Conservation (phyloP, 129 eudicot genomes). For the Pulicaria dysenterica region DNA sequence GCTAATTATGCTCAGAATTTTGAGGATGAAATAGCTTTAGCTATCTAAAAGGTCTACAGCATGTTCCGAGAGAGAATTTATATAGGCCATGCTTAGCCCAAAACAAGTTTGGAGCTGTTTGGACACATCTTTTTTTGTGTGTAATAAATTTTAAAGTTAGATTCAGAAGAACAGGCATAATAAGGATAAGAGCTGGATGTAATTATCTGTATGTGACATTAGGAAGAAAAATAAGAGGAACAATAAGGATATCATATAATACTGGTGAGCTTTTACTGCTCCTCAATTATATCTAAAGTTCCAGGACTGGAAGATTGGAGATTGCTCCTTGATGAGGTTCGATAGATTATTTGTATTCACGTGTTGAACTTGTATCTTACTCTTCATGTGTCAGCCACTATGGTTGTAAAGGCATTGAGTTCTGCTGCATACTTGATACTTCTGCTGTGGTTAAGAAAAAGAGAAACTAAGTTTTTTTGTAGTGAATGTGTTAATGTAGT, state of each 20-base stretch:
- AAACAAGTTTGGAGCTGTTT: not conserved
- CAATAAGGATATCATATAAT: not conserved
- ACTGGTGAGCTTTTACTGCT: not conserved
- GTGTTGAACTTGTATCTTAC: too few species aligned
- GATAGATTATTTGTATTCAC: too few species aligned
- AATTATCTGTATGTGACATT: not conserved
- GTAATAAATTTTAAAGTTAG: not conserved
- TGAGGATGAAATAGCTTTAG: not conserved
- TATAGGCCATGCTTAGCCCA: constrained; percentile 4
- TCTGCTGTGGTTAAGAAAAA: not conserved
- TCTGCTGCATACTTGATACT: too few species aligned
- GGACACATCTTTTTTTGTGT: not conserved
- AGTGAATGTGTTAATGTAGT: not conserved
- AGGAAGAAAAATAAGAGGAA: not conserved
- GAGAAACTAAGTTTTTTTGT: not conserved
- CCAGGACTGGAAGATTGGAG: too few species aligned
- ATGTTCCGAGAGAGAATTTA: not conserved
- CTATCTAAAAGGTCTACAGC: not conserved
- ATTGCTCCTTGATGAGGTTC: too few species aligned
- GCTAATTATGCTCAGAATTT: constrained; percentile 6
- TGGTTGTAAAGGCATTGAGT: too few species aligned
- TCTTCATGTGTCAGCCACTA: too few species aligned
- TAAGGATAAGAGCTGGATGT: not conserved
- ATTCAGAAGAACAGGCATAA: not conserved
- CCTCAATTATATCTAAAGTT: not conserved